These are phyloP conservation scores for Epichloe elymi DNA, from an alignment of 2,329 filamentous ascomycete genomes.

Conservation along the genomic window DNA sequence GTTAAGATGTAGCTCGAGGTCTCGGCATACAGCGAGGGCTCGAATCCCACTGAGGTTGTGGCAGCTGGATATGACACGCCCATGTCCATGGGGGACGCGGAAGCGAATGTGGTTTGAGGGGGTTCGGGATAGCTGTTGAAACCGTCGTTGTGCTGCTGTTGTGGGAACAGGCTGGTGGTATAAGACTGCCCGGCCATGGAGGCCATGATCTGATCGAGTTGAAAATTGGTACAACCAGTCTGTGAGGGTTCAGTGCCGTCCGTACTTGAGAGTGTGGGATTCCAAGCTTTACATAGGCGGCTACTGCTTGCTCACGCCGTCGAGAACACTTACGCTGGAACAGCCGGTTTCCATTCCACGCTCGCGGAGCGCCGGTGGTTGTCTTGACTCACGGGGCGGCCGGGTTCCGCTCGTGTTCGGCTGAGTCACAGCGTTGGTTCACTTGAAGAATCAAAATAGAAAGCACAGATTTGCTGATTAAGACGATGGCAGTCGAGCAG, in stretches of 20 bases:
- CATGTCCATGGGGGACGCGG: conserved; percentile 33
- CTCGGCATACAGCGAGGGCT: conserved; percentile 35
- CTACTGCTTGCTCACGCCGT: background rate
- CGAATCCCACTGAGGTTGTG: conserved; percentile 26
- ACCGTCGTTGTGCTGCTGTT: conserved; percentile 22
- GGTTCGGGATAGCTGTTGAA: conserved; percentile 34
- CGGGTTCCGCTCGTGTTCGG: background rate
- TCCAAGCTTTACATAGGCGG: background rate
- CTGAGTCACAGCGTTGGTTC: background rate
- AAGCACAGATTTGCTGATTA: background rate
- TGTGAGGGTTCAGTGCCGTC: background rate
- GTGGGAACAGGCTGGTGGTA: conserved; percentile 2
- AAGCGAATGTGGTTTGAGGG: conserved; percentile 25
- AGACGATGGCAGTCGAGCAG: background rate
- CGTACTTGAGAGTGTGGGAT: background rate
- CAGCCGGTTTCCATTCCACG: background rate
- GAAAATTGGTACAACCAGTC: background rate
- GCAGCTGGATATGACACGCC: conserved; percentile 24
- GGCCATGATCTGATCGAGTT: background rate
- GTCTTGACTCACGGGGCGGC: background rate
- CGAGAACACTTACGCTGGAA: background rate
- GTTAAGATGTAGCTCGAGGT: conserved; percentile 30
- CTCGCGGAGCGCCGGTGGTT: background rate
- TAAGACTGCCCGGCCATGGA: conserved; percentile 3
- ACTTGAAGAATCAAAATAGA: background rate